Conservation (phyloP, 2,329 filamentous ascomycete genomes). For the Mycocentrospora acerina region DNA sequence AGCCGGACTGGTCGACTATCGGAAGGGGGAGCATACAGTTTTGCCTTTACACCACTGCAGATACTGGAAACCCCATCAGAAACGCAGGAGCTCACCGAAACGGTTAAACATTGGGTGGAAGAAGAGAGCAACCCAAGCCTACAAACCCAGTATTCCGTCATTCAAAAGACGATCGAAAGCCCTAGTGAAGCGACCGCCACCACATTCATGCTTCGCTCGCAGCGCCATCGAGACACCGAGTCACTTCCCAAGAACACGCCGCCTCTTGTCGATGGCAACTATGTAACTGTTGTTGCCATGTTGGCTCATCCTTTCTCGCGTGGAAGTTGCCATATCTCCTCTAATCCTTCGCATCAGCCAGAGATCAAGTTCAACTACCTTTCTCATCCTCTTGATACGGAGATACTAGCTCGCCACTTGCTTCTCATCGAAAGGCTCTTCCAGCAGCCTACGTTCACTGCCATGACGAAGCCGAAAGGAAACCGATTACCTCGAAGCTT, state of each 20-base stretch:
- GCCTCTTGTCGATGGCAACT: constrained; percentile 31
- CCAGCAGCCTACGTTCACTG: constrained; percentile 26
- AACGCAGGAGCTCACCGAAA: constrained; percentile 12
- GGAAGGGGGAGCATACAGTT: constrained; percentile 19
- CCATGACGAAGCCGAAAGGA: constrained; percentile 16
- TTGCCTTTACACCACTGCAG: constrained; percentile 22
- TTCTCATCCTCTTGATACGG: constrained; percentile 18
- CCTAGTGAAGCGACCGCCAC: constrained; percentile 20
- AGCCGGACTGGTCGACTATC: constrained; percentile 17
- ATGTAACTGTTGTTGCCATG: constrained; percentile 20
- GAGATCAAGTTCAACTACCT: constrained; percentile 26
- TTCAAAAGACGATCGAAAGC: constrained; percentile 13
- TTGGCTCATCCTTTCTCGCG: constrained; percentile 35
- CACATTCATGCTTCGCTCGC: constrained; percentile 20
- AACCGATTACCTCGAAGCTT: too few relatives aligned
- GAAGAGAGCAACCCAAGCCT: constrained; percentile 5
- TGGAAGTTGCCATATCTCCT: constrained; percentile 22
- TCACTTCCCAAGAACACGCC: constrained; percentile 37
- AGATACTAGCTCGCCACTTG: constrained; percentile 10
- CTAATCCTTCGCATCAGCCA: constrained; percentile 11
- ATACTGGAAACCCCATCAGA: constrained; percentile 14
- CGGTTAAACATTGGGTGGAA: constrained; percentile 4
- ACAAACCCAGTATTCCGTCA: constrained; percentile 13
- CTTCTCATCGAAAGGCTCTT: too few relatives aligned
- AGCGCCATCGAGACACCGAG: constrained; percentile 45